Base-by-base conservation (phyloP, 257 asterid species). In the Capsicum pubescens region DNA sequence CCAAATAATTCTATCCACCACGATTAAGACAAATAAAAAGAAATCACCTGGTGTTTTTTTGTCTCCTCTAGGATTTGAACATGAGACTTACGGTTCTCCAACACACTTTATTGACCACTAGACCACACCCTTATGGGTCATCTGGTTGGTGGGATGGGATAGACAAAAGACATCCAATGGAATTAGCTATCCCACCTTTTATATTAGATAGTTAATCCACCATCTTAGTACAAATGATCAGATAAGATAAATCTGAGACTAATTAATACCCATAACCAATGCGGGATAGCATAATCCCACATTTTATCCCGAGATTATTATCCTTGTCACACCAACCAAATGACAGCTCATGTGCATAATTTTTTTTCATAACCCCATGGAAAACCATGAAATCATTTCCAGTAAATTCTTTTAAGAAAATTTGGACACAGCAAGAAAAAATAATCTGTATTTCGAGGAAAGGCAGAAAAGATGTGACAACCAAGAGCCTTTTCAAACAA, bases 381-480 rank as follows among this genome's bases (percentile, higher is more conserved):
- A 16, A 68, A 39, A 39, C 78, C 78, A 9, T 69, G 54, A 39
- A 69, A 39, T 39, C 6, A 2, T 16, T 15, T 26, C 55, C 79
- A 46, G 11, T 6, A 46, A n/a, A n/a, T 46, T 60, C 13, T 60
- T 35, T 2, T 8, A 3, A n/a, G 67, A n/a, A 71, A 46, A n/a
- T 9, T 71, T 71, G 6, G 79, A 44, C 74, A 13, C 80, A 26
- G n/a, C n/a, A 8, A 15, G 12, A 35, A 8, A 50, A 50, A 16
- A 3, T 3, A 46, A 16, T 3, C 19, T 42, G 55, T 17, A n/a
- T 59, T 6, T 80, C 50, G 58, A 17, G 59, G 56, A 42, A 59
- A 81, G 57, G 60, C 8, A 44, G 46, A 61, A 59, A 59, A 61
- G 58, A 81, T 48, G 68, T 42, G 50, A 81, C 21, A 61, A 42